Base-by-base conservation (phyloP, 1,284 basidiomycete species). In the Fomitopsis palustris region DNA sequence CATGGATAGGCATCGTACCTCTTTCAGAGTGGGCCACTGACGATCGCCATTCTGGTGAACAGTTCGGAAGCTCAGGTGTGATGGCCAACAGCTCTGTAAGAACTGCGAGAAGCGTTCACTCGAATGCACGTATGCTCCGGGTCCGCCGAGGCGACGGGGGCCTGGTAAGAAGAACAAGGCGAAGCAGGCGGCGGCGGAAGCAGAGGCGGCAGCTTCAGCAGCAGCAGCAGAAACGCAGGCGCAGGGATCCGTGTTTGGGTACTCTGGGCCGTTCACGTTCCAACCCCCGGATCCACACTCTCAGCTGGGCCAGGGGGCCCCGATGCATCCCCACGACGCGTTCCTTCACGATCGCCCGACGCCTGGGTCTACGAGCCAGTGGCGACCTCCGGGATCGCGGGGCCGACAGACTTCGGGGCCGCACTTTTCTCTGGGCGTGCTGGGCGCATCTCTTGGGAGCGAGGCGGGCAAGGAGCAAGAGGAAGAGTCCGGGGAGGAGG, bases 61-160 rank as follows among this genome's bases (percentile, higher is more conserved):
- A 91, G 88, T 78, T 54, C 83, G 89, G 57, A 91, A 91, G 70
- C 78, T 90, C 61, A 79, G 82, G 17, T 91, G 88, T 73, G 84
- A 88, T 66, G 88, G 88, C 4, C 74, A 71, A 60, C 88, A 88
- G 33, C 71, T 74, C 7, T 91, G 89, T 65, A 74, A 70, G 14
- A 84, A 86, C 64, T 91, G 88, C 71, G 67, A 64, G 25, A 76
- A 75, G 29, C 81, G 82, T 33, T 68, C 73, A 55, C 71, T 76
- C 56, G 64, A 69, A 45, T 91, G 88, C 69, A 69, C 69, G 57
- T 91, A 90, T 72, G 80, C 78, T 45, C 70, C 73, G 21, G 69
- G 77, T 21, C 78, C 79, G n/a, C 77, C 62, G 29, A 64, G 81
- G 69, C 80, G 88, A 37, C 82, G 88, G 53, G 88, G 88, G 6